Conservation (phyloP, 2,329 filamentous ascomycete genomes). For the Alternaria triticimaculans region DNA sequence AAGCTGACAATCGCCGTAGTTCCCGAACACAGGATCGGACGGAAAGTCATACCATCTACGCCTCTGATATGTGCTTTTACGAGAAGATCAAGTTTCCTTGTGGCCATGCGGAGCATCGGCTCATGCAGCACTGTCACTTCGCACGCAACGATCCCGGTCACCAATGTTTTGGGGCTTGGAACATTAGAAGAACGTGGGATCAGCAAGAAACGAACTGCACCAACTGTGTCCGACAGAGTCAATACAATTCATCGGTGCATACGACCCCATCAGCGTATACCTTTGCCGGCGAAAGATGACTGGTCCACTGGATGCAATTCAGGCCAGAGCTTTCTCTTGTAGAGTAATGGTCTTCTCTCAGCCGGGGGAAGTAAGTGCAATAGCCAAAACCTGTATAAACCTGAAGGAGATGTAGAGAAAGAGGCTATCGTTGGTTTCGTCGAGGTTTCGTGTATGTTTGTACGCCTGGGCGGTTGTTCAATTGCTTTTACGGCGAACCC, state of each 20-base stretch:
- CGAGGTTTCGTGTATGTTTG: neutral
- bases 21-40: neutral
- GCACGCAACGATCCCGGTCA: conserved; percentile 75
- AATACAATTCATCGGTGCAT: neutral
- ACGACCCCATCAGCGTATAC: neutral
- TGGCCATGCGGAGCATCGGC: conserved; percentile 64
- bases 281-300: neutral
- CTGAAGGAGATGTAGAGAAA: too few relatives aligned
- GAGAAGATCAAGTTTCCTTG: conserved; percentile 73
- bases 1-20: neutral
- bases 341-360: too few relatives aligned
- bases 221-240: conserved; percentile 1
- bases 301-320: neutral
- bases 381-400: too few relatives aligned
- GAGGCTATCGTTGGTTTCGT: neutral
- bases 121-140: conserved; percentile 76
- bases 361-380: too few relatives aligned
- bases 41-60: neutral
- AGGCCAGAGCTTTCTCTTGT: too few relatives aligned
- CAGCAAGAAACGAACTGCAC: conserved; percentile 41
- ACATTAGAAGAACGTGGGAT: conserved; percentile 65
- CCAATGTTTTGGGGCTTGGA: conserved; percentile 72
- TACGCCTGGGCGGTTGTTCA: neutral
- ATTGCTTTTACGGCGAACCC: neutral
- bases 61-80: conserved; percentile 69